A percentile compares a stretch with the other conserved stretches of the same genome.
Conservation (phyloP, 805 yeast genomes). For the Cephaloascus albidus region DNA sequence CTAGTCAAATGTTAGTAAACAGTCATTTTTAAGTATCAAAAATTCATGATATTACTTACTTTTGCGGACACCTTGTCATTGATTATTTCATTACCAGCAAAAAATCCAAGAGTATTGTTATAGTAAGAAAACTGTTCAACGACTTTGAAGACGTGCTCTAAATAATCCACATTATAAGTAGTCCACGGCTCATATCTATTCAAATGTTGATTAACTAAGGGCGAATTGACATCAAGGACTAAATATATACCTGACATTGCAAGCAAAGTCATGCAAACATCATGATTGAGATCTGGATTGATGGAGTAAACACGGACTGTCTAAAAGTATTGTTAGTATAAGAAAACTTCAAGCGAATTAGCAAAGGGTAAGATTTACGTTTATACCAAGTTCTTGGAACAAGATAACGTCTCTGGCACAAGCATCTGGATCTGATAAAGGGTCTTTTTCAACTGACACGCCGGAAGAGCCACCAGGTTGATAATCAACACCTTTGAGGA, state of each 20-base stretch:
- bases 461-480: constrained; percentile 95
- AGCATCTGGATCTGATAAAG: constrained; percentile 57
- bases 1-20: constrained; percentile 2
- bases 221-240: constrained; percentile 87
- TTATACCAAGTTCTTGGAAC: constrained; percentile 79
- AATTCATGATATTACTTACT: constrained; percentile 4
- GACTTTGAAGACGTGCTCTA: constrained; percentile 68
- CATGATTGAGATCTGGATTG: constrained; percentile 76
- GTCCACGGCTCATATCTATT: constrained; percentile 94
- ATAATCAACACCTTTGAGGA: constrained; percentile 82
- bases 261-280: constrained; percentile 81
- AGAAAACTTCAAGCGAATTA: background rate
- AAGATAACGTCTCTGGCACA: constrained; percentile 80
- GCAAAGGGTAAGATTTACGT: constrained; percentile 23
- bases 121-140: constrained; percentile 75
- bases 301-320: constrained; percentile 84
- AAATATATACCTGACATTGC: constrained; percentile 92
- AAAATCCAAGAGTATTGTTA: constrained; percentile 83
- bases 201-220: constrained; percentile 65
- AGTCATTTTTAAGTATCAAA: background rate
- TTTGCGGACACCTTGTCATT: constrained; percentile 70
- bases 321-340: constrained; percentile 13
- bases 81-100: constrained; percentile 87
- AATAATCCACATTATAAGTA: constrained; percentile 60
- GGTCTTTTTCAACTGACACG: constrained; percentile 49